Conservation (phyloP, 305 asterid species). For the Caryopteris hybrid region DNA sequence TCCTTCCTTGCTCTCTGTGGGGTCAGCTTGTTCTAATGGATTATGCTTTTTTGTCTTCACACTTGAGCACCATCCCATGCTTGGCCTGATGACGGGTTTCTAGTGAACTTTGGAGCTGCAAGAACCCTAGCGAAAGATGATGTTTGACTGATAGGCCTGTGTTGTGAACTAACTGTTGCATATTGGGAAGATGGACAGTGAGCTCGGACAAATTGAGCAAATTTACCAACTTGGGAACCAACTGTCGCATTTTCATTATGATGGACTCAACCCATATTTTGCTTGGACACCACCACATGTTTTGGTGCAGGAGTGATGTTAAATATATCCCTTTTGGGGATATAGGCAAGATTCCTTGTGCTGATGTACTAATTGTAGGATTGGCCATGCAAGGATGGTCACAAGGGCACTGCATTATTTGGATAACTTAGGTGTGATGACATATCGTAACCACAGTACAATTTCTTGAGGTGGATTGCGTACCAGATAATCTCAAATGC, state of each 20-base stretch:
- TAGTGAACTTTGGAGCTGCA: conserved; percentile 4
- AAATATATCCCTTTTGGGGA: neutral
- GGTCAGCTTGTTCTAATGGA: conserved; percentile 14
- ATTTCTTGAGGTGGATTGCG: conserved; percentile 7
- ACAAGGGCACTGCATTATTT: conserved; percentile 4
- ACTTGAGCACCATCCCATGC: conserved; percentile 10
- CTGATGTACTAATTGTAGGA: conserved; percentile 2
- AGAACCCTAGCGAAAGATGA: conserved; percentile 1
- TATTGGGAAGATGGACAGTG: conserved; percentile 1
- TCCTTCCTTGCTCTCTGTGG: neutral
- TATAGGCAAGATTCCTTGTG: conserved; percentile 6
- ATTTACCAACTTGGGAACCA: conserved; percentile 2
- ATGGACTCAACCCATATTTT: neutral
- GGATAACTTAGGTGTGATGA: conserved; percentile 7
- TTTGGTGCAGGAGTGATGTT: neutral
- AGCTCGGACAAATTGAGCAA: neutral
- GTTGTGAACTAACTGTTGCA: conserved; percentile 6
- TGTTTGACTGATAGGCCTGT: neutral
- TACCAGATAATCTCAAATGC: neutral
- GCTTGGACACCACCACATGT: conserved; percentile 14
- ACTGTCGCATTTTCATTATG: conserved; percentile 7
- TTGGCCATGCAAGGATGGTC: conserved; percentile 12
- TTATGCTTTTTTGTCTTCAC: conserved; percentile 1
- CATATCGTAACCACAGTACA: neutral
- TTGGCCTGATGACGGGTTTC: conserved; percentile 14